Evolutionary conservation across 768 basidiomycete genomes (phyloP).

Genomic region (Tricholoma flavovirens): DNA sequence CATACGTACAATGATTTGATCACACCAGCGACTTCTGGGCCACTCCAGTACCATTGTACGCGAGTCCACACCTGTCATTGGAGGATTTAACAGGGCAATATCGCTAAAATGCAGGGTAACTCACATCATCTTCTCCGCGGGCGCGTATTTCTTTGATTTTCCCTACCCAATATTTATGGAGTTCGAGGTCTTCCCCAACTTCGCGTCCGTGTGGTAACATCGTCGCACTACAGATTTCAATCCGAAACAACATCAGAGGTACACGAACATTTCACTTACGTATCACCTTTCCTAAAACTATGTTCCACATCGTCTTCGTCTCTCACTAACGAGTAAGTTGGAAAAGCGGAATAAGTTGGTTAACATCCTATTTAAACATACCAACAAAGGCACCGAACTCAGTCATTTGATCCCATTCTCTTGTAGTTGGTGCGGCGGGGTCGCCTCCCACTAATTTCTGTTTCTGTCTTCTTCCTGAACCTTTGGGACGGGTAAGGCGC

Average conservation of each 20-base stretch:
- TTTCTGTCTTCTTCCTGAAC: constrained; percentile 13
- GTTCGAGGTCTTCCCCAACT: constrained; percentile 21
- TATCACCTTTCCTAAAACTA: constrained; percentile 25
- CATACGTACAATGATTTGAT: constrained; percentile 45
- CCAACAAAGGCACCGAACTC: constrained; percentile 21
- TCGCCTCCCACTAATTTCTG: constrained; percentile 4
- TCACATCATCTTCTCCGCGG: constrained; percentile 21
- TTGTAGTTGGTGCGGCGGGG: constrained; percentile 12
- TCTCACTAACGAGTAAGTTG: constrained; percentile 13
- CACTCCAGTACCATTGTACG: constrained; percentile 54
- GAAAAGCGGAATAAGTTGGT: not conserved
- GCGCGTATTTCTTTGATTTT: constrained; percentile 42
- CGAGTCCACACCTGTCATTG: constrained; percentile 42
- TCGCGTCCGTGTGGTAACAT: constrained; percentile 32
- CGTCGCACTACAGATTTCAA: constrained; percentile 26
- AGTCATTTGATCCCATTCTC: constrained; percentile 13
- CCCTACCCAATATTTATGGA: constrained; percentile 47
- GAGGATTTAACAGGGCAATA: not conserved
- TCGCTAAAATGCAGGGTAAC: constrained; percentile 3
- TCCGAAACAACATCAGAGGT: not conserved
- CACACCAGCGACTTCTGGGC: constrained; percentile 36
- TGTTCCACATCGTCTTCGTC: constrained; percentile 28
- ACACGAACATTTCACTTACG: constrained; percentile 24
- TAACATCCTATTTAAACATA: constrained; percentile 8
- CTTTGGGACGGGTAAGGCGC: constrained; percentile 6